Base-by-base conservation (phyloP, 495 filamentous ascomycete genomes). In the Penicillium simplicissimum region DNA sequence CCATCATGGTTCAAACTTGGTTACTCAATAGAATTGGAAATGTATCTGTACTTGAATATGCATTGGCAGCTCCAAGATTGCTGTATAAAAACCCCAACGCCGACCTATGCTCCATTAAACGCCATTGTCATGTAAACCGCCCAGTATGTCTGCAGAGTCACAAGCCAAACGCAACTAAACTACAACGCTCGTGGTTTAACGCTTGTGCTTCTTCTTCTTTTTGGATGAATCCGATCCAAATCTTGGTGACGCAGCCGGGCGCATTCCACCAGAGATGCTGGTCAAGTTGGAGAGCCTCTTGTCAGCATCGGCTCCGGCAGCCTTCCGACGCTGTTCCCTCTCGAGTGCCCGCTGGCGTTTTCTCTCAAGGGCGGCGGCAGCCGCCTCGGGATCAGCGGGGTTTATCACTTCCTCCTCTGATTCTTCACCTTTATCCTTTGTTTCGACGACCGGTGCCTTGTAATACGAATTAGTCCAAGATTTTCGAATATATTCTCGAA, bases 131-230 rank as follows among this genome's bases (percentile, higher is more conserved):
- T 35, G 38, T 8, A 31, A 11, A 49, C 25, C 31, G 10, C 40
- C 38, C 21, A 35, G 42, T 42, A 49, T 59, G 57, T 61, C 54
- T 47, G 35, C 58, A 52, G 48, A 38, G 62, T 62, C 42, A 13
- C 38, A 56, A 55, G 17, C 8, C 2, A 19, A 15, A 31, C 28
- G 23, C 7, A 49, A 3, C 13, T 34, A 21, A 45, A 25, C 13
- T 8, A 57, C 15, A 14, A 31, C 34, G 42, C 8, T 35, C 19
- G 15, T 4, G 10, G 43, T 38, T 33, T 56, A 54, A 35, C 14
- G 62, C 67, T 78, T 77, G 55, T 75, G 74, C 64, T 78, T 79
- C 63, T 78, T 78, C 61, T 76, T 72, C n/a, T 71, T 70, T 49
- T 74, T 71, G 21, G 62, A 64, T 34, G 48, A 52, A 8, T 31